Conservation (phyloP, 148 eudicot species). For the Diospyros kaki region DNA sequence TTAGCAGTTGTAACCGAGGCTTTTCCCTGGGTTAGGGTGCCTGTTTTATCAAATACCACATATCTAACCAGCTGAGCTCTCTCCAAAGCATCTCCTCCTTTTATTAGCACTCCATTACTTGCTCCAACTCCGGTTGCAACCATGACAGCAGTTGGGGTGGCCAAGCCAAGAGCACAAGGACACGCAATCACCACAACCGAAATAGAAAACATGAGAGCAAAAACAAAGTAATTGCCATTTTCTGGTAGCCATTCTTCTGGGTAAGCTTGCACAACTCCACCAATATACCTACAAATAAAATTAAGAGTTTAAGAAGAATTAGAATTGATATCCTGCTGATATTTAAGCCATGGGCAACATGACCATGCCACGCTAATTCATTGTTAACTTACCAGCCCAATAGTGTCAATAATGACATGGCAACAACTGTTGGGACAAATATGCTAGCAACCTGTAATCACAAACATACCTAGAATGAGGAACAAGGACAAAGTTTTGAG, state of each 20-base stretch:
- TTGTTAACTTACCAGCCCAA: slow-evolving; percentile 66
- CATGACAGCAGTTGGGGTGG: slow-evolving; percentile 99
- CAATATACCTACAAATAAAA: slow-evolving; percentile 53
- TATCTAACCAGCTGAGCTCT: slow-evolving; percentile 80
- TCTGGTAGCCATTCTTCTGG: slow-evolving; percentile 82
- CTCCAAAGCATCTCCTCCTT: slow-evolving; percentile 99
- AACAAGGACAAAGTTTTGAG: slow-evolving; percentile 11
- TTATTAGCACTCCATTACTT: slow-evolving; percentile 85
- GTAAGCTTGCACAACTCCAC: slow-evolving; percentile 67
- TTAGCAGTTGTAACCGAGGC: slow-evolving; percentile 77
- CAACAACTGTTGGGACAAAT: slow-evolving; percentile 89
- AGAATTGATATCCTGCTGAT: not conserved
- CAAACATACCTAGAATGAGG: slow-evolving; percentile 14
- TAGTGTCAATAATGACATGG: slow-evolving; percentile 66
- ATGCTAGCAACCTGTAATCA: slow-evolving; percentile 80
- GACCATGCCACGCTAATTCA: not conserved
- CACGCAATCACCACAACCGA: slow-evolving; percentile 97
- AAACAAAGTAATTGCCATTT: slow-evolving; percentile 81
- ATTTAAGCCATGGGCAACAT: slow-evolving; percentile 4
- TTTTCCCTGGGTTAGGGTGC: slow-evolving; percentile 94
- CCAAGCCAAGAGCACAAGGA: slow-evolving; percentile 97
- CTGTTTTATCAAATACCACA: slow-evolving; percentile 96
- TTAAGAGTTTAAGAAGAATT: not conserved
- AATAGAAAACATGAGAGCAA: slow-evolving; percentile 93
- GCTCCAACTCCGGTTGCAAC: slow-evolving; percentile 99